Evolutionary conservation across 2,329 filamentous ascomycete genomes (phyloP).

Genomic region (Fonsecaea multimorphosa): DNA sequence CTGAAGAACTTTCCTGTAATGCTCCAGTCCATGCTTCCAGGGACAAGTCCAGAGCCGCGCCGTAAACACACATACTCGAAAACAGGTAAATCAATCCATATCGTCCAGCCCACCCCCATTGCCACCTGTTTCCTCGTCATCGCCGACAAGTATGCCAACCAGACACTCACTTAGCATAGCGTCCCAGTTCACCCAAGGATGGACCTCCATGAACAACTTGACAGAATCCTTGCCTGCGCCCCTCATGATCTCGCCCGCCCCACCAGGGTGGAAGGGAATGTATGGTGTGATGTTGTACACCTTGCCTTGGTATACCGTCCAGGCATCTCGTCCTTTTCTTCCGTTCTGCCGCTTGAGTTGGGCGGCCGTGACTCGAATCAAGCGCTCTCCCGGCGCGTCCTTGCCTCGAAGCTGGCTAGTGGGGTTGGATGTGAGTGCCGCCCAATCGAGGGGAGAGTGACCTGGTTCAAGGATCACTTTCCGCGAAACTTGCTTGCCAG

Average conservation of each 20-base stretch:
- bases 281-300: conserved; percentile 97
- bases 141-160: conserved; percentile 66
- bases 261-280: conserved; percentile 87
- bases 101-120: conserved; percentile 56
- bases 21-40: background rate
- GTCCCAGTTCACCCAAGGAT: conserved; percentile 74
- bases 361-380: conserved; percentile 77
- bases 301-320: conserved; percentile 86
- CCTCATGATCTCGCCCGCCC: conserved; percentile 64
- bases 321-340: conserved; percentile 82
- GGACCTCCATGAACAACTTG: conserved; percentile 67
- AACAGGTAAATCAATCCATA: conserved; percentile 59
- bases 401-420: conserved; percentile 67
- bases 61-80: background rate
- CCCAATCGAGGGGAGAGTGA: conserved; percentile 96
- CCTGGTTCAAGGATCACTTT: conserved; percentile 84
- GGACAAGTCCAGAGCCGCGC: background rate
- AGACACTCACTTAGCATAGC: conserved; percentile 67
- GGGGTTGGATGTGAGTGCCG: conserved; percentile 70
- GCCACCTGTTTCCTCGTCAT: conserved; percentile 50
- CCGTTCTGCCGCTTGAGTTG: conserved; percentile 80
- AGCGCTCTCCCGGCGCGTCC: conserved; percentile 55
- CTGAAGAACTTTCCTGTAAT: background rate
- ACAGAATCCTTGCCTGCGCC: conserved; percentile 71
- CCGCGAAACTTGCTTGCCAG: conserved; percentile 54